Evolutionary conservation across 208 protist species (phyloP), one percentile per base, ranked within the genome.

Genomic region (Wallacemonas sp.): DNA sequence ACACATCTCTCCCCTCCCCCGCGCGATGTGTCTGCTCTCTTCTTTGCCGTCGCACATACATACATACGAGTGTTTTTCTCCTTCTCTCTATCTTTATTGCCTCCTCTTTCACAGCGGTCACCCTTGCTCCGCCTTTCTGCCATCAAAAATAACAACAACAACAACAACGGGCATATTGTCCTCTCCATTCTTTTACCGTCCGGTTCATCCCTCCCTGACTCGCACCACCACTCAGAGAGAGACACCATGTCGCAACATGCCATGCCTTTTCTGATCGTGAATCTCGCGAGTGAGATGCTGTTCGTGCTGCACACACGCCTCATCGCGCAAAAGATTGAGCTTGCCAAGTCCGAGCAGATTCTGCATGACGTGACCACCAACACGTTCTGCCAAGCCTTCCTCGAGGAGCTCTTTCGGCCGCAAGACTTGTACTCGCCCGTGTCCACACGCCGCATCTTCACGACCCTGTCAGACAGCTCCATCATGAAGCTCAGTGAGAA

Each of bases 251-350:
- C 80, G 8, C 29, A 68, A 12, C 65, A 83, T 78, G 74, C 72
- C 19, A 83, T 96, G 82, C 84, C 88, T 0, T 96, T 97, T 76
- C 68, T 96, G n/a, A 75, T 96, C 11, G 72, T 97, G 65, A 98
- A 97, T 68, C 81, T 92, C 56, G 90, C 91, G 1, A 82, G 81
- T n/a, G 94, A 98, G 76, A 97, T 98, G 93, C 73, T 97, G 8
- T 98, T 94, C 49, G 91, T 98, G 19, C 69, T 98, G 9, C 47
- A 96, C 54, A 83, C 89, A 30, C 88, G 96, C 6, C 83, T 98
- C 26, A 52, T 76, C 1, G 90, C 90, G 1, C 96, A 98, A 68
- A 69, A 74, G 9, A 82, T 97, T 16, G 52, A 77, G 11, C 11
- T 55, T 3, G 75, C 88, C 3, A 94, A 84, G 60, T 41, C 66